These are phyloP conservation scores for Pseudogymnoascus sp. DNA, from an alignment of 2,329 filamentous ascomycete species.

Conservation along the genomic window DNA sequence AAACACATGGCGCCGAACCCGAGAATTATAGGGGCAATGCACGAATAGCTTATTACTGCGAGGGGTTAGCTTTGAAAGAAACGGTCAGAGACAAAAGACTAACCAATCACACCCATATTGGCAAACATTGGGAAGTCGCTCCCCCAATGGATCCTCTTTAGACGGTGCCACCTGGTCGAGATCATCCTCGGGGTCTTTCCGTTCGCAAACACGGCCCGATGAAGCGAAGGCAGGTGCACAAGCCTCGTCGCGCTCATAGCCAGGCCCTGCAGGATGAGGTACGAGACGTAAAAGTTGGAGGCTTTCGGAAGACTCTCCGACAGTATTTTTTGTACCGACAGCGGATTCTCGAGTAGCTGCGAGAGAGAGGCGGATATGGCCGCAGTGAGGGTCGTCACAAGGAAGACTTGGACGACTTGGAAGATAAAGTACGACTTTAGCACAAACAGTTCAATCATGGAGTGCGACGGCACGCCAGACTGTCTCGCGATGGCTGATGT, in stretches of 20 bases:
- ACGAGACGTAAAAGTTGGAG: conserved; percentile 61
- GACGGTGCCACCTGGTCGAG: conserved; percentile 45
- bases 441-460: conserved; percentile 51
- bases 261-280: conserved; percentile 59
- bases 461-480: conserved; percentile 49
- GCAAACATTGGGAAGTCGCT: conserved; percentile 50
- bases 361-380: conserved; percentile 48
- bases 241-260: conserved; percentile 52
- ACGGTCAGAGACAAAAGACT: conserved; percentile 19
- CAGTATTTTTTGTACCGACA: conserved; percentile 39
- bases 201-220: conserved; percentile 47
- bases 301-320: conserved; percentile 51
- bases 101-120: conserved; percentile 45
- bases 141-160: conserved; percentile 49
- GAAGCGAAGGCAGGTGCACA: conserved; percentile 49
- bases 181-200: conserved; percentile 55
- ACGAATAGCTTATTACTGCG: conserved; percentile 54
- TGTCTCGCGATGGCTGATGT: conserved; percentile 46
- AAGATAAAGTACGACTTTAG: conserved; percentile 58
- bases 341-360: conserved; percentile 42
- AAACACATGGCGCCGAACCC: conserved; percentile 56
- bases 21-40: conserved; percentile 57
- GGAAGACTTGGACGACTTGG: conserved; percentile 58
- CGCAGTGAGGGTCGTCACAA: conserved; percentile 57
- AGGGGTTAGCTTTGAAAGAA: conserved; percentile 12